These are phyloP conservation scores for Clohesyomyces aquaticus DNA, from an alignment of 495 filamentous ascomycete species.

Conservation along the genomic window DNA sequence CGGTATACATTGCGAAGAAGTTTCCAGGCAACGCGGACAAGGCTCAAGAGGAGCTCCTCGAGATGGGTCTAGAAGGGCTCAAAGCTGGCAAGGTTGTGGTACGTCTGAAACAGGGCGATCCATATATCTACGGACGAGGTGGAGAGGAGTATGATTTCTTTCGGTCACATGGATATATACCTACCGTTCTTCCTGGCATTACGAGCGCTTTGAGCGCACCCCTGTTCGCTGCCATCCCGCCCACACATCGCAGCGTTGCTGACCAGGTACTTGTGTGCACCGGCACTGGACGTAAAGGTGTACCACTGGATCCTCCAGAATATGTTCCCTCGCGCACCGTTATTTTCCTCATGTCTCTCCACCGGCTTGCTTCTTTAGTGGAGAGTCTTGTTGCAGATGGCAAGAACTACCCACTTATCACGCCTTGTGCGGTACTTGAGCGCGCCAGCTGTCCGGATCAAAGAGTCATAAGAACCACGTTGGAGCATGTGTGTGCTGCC, in stretches of 20 bases:
- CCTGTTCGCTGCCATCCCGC: conserved; percentile 83
- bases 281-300: conserved; percentile 92
- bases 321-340: conserved; percentile 78
- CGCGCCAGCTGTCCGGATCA: conserved; percentile 94
- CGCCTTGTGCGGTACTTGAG: conserved; percentile 91
- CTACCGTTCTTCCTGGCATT: conserved; percentile 83
- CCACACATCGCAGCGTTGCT: conserved; percentile 84
- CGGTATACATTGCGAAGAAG: conserved; percentile 91
- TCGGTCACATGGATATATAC: conserved; percentile 65
- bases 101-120: conserved; percentile 93
- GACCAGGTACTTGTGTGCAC: conserved; percentile 95
- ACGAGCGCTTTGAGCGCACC: conserved; percentile 86
- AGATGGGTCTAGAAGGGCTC: conserved; percentile 72
- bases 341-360: conserved; percentile 95
- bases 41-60: conserved; percentile 89
- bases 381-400: conserved; percentile 48
- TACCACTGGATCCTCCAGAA: conserved; percentile 74
- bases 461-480: conserved; percentile 82
- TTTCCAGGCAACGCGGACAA: conserved; percentile 96
- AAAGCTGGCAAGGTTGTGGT: conserved; percentile 77
- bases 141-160: conserved; percentile 94
- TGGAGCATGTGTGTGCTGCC: conserved; percentile 76
- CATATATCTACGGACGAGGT: conserved; percentile 92
- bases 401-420: conserved; percentile 53
- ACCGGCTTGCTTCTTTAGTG: conserved; percentile 72